Conservation (phyloP, 768 basidiomycete genomes). For the Boletus rufocinnamomeus region DNA sequence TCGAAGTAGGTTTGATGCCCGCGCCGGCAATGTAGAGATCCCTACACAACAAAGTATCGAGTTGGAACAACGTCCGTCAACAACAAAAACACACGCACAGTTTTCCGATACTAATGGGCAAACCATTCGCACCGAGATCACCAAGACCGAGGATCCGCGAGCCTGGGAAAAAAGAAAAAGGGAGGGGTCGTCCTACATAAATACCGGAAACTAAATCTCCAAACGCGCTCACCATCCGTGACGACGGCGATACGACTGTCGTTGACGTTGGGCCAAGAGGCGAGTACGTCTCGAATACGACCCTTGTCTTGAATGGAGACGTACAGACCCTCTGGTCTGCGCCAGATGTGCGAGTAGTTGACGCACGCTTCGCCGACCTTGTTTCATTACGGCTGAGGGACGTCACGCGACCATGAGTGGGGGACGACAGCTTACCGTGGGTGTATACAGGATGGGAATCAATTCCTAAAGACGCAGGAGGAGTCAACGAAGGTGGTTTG, state of each 20-base stretch:
- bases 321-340: constrained; percentile 59
- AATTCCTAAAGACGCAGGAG: constrained; percentile 42
- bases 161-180: constrained; percentile 32
- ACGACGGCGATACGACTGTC: constrained; percentile 70
- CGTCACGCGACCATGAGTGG: constrained; percentile 10
- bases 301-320: constrained; percentile 70
- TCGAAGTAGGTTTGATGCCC: constrained; percentile 56
- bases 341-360: constrained; percentile 70
- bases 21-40: constrained; percentile 73
- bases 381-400: neutral
- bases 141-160: constrained; percentile 75
- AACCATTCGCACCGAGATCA: constrained; percentile 42
- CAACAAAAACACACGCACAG: constrained; percentile 44
- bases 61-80: neutral
- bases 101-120: constrained; percentile 71
- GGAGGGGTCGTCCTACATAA: no score
- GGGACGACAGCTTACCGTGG: constrained; percentile 49
- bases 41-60: constrained; percentile 26
- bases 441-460: constrained; percentile 73
- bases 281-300: constrained; percentile 56
- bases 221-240: constrained; percentile 56
- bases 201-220: neutral
- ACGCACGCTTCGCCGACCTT: constrained; percentile 71
- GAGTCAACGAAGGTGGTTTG: constrained; percentile 1
- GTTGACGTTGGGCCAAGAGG: constrained; percentile 48